Evolutionary conservation across 306 rosid genomes (phyloP), one percentile per base, ranked within the genome.

Genomic region (Castanea sativa): DNA sequence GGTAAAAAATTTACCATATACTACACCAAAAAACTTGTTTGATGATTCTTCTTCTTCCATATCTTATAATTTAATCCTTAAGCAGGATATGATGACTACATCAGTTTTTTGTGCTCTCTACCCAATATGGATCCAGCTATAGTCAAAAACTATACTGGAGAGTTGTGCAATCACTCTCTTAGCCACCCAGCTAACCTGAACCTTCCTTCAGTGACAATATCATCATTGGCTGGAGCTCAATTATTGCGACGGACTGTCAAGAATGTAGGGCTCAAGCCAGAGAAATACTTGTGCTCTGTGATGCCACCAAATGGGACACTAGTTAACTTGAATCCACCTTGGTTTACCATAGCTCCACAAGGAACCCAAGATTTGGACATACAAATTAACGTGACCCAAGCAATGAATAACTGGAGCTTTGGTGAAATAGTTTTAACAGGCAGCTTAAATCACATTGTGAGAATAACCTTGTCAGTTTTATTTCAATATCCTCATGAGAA

Each of bases 351-450:
- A 33, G 77, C 80, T 73, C 93, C 97, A n/a, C 84, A 73, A 85
- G 90, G 72, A 73, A 79, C 82, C 52, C 94, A 89, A 79, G 79
- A 84, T 78, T 79, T 95, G 70, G 80, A 78, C 14, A 86, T 92
- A 78, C 87, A 89, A 14, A 58, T 91, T 77, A 85, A 55, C 71
- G 99, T 86, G 74, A 81, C 78, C 55, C 83, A 84, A 69, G 55
- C 89, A 84, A 82, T 60, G 86, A 43, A 69, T 35, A 61, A 20
- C 45, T 95, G 86, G 83, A 88, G 86, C 86, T 95, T 92, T 80
- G 99, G 97, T 59, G 96, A 95, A 87, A 80, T 92, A 69, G 83
- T 92, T 75, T 81, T 95, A 29, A 85, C 87, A 6, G 98, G 97
- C 83, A 89, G 78, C 79, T 76, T 90, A 78, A 84, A 87, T 80